A percentile compares a stretch with the other conserved stretches of the same genome.
Conservation (phyloP, 371 early-diverging fungal species). For the Sporodiniella umbellata region DNA sequence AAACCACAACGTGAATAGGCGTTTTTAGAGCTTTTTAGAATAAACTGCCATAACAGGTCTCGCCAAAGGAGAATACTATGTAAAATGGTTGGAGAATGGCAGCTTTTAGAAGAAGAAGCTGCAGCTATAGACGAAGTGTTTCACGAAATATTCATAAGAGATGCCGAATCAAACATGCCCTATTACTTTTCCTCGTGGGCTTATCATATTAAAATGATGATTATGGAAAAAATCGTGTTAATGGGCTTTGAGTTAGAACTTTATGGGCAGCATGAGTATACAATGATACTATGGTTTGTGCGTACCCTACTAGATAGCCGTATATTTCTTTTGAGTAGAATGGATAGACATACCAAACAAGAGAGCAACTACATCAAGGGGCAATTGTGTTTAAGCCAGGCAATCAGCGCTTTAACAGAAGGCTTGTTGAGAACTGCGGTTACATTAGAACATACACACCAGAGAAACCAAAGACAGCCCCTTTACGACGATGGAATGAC, state of each 20-base stretch:
- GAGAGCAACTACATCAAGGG: slow-evolving; percentile 2
- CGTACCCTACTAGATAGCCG: slow-evolving; percentile 39
- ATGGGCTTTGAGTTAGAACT: slow-evolving; percentile 74
- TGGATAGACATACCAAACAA: slow-evolving; percentile 6
- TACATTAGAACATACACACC: slow-evolving; percentile 35
- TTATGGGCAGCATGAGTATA: slow-evolving; percentile 65
- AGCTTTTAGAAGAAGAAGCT: slow-evolving; percentile 60
- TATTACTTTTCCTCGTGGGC: slow-evolving; percentile 75
- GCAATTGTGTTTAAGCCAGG: slow-evolving; percentile 11
- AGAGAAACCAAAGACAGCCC: slow-evolving; percentile 32
- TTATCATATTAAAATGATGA: slow-evolving; percentile 63
- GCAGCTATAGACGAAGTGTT: slow-evolving; percentile 29
- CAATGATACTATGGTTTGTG: slow-evolving; percentile 62
- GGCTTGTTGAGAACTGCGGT: slow-evolving; percentile 33
- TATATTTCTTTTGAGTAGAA: slow-evolving; percentile 32
- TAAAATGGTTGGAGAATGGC: slow-evolving; percentile 66
- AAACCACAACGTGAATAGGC: slow-evolving; percentile 27
- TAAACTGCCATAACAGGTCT: slow-evolving; percentile 69
- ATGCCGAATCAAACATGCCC: slow-evolving; percentile 12
- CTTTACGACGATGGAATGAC: slow-evolving; percentile 57
- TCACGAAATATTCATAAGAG: slow-evolving; percentile 6
- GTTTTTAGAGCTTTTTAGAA: slow-evolving; percentile 57
- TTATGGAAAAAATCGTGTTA: slow-evolving; percentile 57
- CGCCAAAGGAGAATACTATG: slow-evolving; percentile 64
- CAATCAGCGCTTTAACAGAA: slow-evolving; percentile 19